These are phyloP conservation scores for Penicillium tannophilum DNA, from an alignment of 495 filamentous ascomycete species.

Conservation along the genomic window DNA sequence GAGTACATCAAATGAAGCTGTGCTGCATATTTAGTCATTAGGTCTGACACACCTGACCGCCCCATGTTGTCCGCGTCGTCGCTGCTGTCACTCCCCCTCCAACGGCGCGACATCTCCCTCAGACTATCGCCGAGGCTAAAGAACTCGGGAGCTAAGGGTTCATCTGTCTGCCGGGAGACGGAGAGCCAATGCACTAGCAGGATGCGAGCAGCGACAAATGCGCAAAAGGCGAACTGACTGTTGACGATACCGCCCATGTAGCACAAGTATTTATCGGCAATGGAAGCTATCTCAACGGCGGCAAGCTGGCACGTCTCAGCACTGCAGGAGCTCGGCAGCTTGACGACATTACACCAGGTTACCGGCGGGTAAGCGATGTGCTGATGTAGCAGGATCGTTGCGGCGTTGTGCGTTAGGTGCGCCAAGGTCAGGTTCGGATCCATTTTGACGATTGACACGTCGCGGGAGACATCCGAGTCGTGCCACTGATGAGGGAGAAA, in stretches of 20 bases:
- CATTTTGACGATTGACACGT: conserved; percentile 26
- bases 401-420: conserved; percentile 46
- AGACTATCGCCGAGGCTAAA: neutral
- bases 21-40: neutral
- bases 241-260: neutral
- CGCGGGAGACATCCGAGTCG: conserved; percentile 37
- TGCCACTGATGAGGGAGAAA: conserved; percentile 42
- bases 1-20: neutral
- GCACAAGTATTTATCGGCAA: conserved; percentile 8
- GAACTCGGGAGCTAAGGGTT: neutral
- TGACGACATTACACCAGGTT: conserved; percentile 32
- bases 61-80: neutral
- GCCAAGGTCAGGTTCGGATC: conserved; percentile 23
- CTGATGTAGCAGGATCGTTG: conserved; percentile 49
- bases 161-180: neutral
- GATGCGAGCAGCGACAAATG: conserved; percentile 34
- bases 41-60: neutral
- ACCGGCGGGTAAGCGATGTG: conserved; percentile 42
- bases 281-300: conserved; percentile 8
- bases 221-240: conserved; percentile 16
- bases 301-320: conserved; percentile 16
- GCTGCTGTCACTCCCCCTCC: neutral
- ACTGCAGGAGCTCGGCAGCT: conserved; percentile 39
- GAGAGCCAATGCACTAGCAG: conserved; percentile 29
- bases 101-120: neutral